A percentile compares a stretch with the other conserved stretches of the same genome.
phyloP scores from a whole-genome alignment of 441 rosid species.

The Viola pubescens region DNA sequence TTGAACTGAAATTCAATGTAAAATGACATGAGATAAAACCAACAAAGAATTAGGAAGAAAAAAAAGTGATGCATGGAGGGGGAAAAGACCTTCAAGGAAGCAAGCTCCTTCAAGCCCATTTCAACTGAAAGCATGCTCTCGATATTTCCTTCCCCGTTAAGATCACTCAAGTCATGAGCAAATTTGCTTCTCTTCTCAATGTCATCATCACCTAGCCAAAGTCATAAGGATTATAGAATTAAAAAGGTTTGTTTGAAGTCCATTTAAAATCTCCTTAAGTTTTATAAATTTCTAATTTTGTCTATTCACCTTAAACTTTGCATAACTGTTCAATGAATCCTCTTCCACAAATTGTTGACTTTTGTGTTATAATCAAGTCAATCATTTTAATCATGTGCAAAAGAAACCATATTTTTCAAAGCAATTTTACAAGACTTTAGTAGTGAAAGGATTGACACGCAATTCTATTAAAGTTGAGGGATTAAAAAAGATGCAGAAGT shows the following conservation, averaged over 20 bases:
- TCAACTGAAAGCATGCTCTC: constrained; percentile 97
- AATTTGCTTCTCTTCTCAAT: constrained; percentile 64
- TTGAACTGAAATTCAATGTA: background rate
- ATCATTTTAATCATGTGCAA: too few relatives aligned
- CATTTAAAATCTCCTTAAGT: too few relatives aligned
- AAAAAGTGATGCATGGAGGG: background rate
- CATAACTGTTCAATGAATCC: too few relatives aligned
- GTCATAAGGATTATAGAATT: constrained; percentile 7
- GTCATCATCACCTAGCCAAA: constrained; percentile 51
- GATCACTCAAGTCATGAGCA: constrained; percentile 60
- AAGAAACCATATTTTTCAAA: too few relatives aligned
- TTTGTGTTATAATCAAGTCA: too few relatives aligned
- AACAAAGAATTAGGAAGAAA: background rate
- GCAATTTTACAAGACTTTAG: too few relatives aligned
- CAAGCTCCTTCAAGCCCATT: constrained; percentile 95
- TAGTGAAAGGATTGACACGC: too few relatives aligned
- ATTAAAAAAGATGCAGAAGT: too few relatives aligned
- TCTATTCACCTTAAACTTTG: too few relatives aligned
- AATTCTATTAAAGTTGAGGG: too few relatives aligned
- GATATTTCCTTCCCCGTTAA: constrained; percentile 92
- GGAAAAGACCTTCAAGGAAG: constrained; percentile 63
- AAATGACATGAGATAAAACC: background rate
- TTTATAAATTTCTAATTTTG: too few relatives aligned
- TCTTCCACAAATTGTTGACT: too few relatives aligned
- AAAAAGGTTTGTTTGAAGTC: constrained; percentile 5